Percentiles rank a stretch among this genome's conserved stretches.
These are phyloP conservation scores for Dipteronia sinensis DNA, from an alignment of 345 rosid genomes.

Conservation along the genomic window DNA sequence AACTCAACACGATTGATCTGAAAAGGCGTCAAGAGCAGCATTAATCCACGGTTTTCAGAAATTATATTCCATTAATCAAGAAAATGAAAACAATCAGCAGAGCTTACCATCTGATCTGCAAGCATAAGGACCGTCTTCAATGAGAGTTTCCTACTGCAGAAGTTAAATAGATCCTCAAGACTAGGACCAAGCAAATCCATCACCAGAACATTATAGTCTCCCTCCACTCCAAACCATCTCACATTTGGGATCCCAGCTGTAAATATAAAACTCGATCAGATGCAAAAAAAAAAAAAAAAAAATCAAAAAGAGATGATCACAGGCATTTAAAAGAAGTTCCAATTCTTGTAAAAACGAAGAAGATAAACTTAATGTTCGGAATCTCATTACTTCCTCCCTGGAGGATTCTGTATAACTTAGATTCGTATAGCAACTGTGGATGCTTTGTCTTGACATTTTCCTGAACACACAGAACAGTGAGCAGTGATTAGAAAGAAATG, in stretches of 20 bases:
- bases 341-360: not conserved
- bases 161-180: constrained; percentile 92
- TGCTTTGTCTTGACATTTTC: constrained; percentile 94
- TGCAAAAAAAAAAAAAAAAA: not conserved
- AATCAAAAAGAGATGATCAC: not conserved
- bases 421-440: constrained; percentile 93
- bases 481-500: not conserved
- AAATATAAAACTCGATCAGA: constrained; percentile 14
- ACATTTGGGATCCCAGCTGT: constrained; percentile 94
- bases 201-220: constrained; percentile 89
- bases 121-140: constrained; percentile 97
- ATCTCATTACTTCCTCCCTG: constrained; percentile 88
- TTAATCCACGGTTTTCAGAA: constrained; percentile 8
- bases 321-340: not conserved
- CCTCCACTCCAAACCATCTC: constrained; percentile 91
- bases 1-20: constrained; percentile 92
- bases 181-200: constrained; percentile 99
- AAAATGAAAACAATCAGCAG: not conserved
- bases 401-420: constrained; percentile 79
- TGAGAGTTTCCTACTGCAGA: constrained; percentile 77
- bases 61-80: not conserved
- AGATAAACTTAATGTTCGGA: not conserved
- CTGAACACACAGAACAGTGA: constrained; percentile 39
- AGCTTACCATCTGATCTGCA: constrained; percentile 93
- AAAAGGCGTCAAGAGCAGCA: not conserved